A percentile compares a stretch with the other conserved stretches of the same genome.
phyloP scores from a whole-genome alignment of 495 filamentous ascomycete genomes.

The Hyaloscypha finlandica region DNA sequence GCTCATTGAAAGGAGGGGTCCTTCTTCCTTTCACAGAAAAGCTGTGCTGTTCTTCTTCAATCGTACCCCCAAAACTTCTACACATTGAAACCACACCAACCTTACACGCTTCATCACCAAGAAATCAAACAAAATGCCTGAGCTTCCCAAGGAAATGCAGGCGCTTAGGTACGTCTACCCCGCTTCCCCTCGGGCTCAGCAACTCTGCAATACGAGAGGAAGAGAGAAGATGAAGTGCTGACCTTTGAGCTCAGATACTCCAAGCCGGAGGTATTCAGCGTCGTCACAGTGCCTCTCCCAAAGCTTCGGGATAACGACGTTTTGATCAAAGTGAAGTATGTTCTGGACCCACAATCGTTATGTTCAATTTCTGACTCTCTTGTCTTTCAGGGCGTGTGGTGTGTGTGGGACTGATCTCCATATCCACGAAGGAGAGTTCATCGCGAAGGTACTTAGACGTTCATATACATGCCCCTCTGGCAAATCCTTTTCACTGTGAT shows the following conservation, averaged over 20 bases:
- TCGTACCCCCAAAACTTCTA: constrained; percentile 6
- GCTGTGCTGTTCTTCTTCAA: constrained; percentile 17
- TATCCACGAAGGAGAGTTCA: constrained; percentile 67
- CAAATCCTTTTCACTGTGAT: constrained; percentile 12
- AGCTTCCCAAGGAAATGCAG: constrained; percentile 60
- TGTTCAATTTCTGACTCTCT: too few species aligned
- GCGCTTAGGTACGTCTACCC: constrained; percentile 51
- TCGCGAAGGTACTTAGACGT: constrained; percentile 51
- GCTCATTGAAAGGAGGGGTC: neutral
- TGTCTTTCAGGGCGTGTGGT: too few species aligned
- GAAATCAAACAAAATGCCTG: constrained; percentile 22
- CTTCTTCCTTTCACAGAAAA: constrained; percentile 1
- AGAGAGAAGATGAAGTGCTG: constrained; percentile 5
- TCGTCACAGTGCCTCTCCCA: constrained; percentile 63
- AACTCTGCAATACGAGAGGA: neutral
- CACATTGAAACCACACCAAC: neutral
- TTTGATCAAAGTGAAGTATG: constrained; percentile 55
- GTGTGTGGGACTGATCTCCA: constrained; percentile 52
- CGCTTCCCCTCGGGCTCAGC: constrained; percentile 3
- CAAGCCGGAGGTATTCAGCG: constrained; percentile 57
- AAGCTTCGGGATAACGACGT: constrained; percentile 34
- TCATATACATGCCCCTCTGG: constrained; percentile 22
- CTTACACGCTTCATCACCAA: neutral
- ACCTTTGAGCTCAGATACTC: constrained; percentile 52
- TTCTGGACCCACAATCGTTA: neutral